Conservation (phyloP, 345 rosid species). For the Populus nigra region DNA sequence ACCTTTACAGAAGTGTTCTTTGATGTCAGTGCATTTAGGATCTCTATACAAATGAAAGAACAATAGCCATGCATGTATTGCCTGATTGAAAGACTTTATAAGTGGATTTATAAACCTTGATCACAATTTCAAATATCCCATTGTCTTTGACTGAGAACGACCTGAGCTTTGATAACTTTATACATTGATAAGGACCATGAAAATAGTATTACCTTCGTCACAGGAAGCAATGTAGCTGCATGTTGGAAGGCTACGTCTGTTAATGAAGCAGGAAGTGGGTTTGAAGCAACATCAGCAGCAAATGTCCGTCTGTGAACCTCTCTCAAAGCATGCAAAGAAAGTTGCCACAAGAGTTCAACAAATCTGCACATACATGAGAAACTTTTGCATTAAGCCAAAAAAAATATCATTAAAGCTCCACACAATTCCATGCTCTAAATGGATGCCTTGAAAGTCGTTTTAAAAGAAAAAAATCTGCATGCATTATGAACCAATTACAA, state of each 20-base stretch:
- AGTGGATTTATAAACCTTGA: neutral
- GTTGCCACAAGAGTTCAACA: constrained; percentile 98
- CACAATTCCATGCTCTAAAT: too few relatives aligned
- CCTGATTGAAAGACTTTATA: neutral
- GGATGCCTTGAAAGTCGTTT: too few relatives aligned
- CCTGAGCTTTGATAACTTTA: neutral
- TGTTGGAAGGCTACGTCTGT: constrained; percentile 98
- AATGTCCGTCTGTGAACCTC: constrained; percentile 96
- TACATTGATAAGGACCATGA: neutral
- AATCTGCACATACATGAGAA: constrained; percentile 53
- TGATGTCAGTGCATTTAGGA: neutral
- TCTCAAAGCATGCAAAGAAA: constrained; percentile 89
- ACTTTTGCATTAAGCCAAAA: neutral
- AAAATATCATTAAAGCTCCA: too few relatives aligned
- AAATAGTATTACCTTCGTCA: constrained; percentile 64
- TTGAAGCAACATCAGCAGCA: constrained; percentile 78
- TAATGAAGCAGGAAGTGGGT: constrained; percentile 84
- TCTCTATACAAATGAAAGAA: neutral
- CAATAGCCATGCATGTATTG: neutral
- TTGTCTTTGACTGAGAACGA: neutral
- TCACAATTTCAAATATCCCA: neutral
- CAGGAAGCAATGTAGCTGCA: constrained; percentile 97
- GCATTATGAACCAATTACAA: neutral
- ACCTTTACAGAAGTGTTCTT: neutral
- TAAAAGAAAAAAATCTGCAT: neutral